Evolutionary conservation across 1,284 basidiomycete species (phyloP).

Genomic region (Pseudomicrostroma phylloplanum): DNA sequence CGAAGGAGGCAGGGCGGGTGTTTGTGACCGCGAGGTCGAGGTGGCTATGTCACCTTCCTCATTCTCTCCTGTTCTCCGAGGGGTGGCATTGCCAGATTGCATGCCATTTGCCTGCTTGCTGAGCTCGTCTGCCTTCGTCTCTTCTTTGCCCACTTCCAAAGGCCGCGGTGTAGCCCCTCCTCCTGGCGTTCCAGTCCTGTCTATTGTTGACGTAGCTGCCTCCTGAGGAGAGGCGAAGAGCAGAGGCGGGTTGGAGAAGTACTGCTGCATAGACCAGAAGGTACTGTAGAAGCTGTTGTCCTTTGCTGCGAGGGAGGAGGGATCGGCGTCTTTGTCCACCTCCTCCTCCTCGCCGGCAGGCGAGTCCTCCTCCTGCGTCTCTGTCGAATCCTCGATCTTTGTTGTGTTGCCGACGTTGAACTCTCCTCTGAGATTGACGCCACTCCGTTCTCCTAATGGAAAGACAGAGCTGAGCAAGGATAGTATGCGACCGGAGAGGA

Average conservation of each 20-base stretch:
- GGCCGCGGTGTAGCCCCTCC: not conserved
- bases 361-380: not conserved
- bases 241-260: slow-evolving; percentile 36
- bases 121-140: not conserved
- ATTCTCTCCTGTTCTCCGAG: not conserved
- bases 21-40: not conserved
- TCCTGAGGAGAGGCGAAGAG: slow-evolving; percentile 19
- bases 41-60: not conserved
- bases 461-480: slow-evolving; percentile 78
- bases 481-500: slow-evolving; percentile 79
- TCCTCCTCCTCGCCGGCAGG: slow-evolving; percentile 18
- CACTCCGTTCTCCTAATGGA: slow-evolving; percentile 77
- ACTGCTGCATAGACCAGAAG: slow-evolving; percentile 43
- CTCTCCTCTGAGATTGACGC: slow-evolving; percentile 80
- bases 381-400: slow-evolving; percentile 20
- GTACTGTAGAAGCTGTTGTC: slow-evolving; percentile 34
- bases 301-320: slow-evolving; percentile 14
- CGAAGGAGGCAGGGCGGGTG: not conserved
- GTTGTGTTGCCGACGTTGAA: slow-evolving; percentile 61
- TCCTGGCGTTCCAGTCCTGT: not conserved
- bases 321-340: slow-evolving; percentile 19
- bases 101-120: not conserved
- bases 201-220: not conserved
- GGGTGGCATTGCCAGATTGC: not conserved
- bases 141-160: not conserved